These are phyloP conservation scores for Barbarea vulgaris DNA, from an alignment of 345 rosid species.

Conservation along the genomic window DNA sequence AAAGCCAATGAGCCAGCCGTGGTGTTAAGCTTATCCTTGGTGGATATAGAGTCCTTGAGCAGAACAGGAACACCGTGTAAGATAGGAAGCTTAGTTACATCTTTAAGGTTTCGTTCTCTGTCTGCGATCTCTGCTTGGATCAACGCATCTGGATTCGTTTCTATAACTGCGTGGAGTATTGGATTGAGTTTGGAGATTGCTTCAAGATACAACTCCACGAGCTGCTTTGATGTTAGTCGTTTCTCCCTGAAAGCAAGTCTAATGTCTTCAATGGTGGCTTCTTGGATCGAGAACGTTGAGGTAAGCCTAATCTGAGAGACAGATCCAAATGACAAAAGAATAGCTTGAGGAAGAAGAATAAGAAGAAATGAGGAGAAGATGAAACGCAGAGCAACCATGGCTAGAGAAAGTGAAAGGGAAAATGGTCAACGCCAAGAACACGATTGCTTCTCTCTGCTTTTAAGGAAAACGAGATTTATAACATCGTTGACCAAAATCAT, in stretches of 20 bases:
- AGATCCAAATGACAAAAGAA: neutral
- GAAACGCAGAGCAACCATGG: neutral
- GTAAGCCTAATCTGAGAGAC: neutral
- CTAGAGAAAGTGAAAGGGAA: neutral
- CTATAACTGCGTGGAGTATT: constrained; percentile 57
- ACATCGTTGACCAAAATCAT: neutral
- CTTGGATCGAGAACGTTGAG: constrained; percentile 44
- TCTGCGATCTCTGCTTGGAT: constrained; percentile 63
- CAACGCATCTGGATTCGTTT: constrained; percentile 72
- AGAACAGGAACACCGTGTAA: constrained; percentile 72
- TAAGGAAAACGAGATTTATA: neutral
- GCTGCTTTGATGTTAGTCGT: constrained; percentile 59
- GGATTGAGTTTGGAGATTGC: constrained; percentile 54
- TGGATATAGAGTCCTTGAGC: constrained; percentile 68
- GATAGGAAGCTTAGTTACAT: neutral
- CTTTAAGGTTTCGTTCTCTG: constrained; percentile 43
- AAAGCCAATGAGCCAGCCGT: constrained; percentile 75
- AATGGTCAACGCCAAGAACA: neutral
- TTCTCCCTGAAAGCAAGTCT: constrained; percentile 53
- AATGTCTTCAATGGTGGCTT: constrained; percentile 50
- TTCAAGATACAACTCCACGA: constrained; percentile 54
- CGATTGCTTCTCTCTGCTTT: neutral
- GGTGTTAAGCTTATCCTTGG: constrained; percentile 68
- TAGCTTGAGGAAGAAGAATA: neutral
- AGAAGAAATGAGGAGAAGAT: neutral